Conservation (phyloP, 768 basidiomycete species). For the Macrolepiota dolichaula region DNA sequence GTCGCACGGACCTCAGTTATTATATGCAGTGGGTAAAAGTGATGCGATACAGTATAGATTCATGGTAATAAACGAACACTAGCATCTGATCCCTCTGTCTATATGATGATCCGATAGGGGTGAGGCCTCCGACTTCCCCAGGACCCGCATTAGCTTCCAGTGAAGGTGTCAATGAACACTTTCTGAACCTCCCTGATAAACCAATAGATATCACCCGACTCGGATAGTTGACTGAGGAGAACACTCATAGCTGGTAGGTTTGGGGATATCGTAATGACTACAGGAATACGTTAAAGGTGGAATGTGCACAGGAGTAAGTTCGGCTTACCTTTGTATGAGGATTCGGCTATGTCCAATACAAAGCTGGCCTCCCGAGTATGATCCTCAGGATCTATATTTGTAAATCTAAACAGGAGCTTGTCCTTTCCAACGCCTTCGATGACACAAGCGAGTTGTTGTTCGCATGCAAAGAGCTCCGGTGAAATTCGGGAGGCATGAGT, state of each 20-base stretch:
- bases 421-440: constrained; percentile 81
- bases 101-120: too few species aligned
- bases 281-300: background rate
- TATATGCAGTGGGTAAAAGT: too few species aligned
- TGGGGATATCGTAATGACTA: constrained; percentile 82
- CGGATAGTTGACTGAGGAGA: constrained; percentile 68
- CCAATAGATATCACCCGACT: constrained; percentile 60
- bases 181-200: constrained; percentile 62
- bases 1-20: too few species aligned
- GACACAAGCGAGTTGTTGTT: constrained; percentile 54
- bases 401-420: constrained; percentile 72
- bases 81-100: too few species aligned
- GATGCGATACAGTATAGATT: too few species aligned
- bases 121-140: too few species aligned
- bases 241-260: constrained; percentile 62
- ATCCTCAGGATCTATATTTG: constrained; percentile 55
- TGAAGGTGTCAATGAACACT: background rate
- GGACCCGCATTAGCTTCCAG: too few species aligned
- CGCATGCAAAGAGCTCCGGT: constrained; percentile 55
- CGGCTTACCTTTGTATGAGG: constrained; percentile 58
- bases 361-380: constrained; percentile 65
- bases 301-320: background rate
- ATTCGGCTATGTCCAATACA: constrained; percentile 67
- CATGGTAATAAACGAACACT: too few species aligned
- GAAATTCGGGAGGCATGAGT: constrained; percentile 47